Evolutionary conservation across 352 stramenopile genomes (phyloP).

Genomic region (Halophytophthora batemanensis): DNA sequence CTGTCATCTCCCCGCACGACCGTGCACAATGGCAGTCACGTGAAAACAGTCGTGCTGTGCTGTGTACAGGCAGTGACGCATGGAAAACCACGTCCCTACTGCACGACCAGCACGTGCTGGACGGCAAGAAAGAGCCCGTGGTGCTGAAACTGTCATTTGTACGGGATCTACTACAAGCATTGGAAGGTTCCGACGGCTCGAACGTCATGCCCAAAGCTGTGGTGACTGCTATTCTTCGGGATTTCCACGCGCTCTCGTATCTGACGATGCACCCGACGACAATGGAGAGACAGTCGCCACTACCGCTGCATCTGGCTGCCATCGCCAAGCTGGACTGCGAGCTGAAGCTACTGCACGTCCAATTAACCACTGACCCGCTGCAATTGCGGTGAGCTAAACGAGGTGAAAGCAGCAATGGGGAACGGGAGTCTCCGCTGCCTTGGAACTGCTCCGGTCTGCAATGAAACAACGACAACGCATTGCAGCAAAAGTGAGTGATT

Average conservation of each 20-base stretch:
- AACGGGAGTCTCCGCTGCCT: not conserved
- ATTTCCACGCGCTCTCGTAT: slow-evolving; percentile 69
- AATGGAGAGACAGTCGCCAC: slow-evolving; percentile 53
- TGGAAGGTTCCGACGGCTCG: slow-evolving; percentile 18
- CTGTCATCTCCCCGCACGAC: slow-evolving; percentile 39
- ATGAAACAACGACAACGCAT: no score
- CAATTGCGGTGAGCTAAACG: slow-evolving; percentile 29
- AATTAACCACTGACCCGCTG: slow-evolving; percentile 33
- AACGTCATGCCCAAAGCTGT: slow-evolving; percentile 16
- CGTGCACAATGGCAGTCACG: slow-evolving; percentile 4
- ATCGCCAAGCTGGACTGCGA: slow-evolving; percentile 35
- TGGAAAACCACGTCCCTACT: slow-evolving; percentile 34
- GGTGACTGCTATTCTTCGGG: slow-evolving; percentile 40
- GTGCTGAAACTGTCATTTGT: slow-evolving; percentile 38
- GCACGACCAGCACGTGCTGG: slow-evolving; percentile 15
- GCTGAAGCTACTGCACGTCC: slow-evolving; percentile 28
- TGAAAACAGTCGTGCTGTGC: slow-evolving; percentile 30
- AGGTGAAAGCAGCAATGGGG: no score
- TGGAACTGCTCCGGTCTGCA: no score
- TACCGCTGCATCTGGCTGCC: slow-evolving; percentile 54
- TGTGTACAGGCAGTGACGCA: slow-evolving; percentile 23
- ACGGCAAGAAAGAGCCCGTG: slow-evolving; percentile 21
- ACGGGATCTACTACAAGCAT: slow-evolving; percentile 27
- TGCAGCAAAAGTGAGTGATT: no score
- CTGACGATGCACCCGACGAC: slow-evolving; percentile 72